Percentiles rank a stretch among this genome's conserved stretches.
Evolutionary conservation across 2,329 filamentous ascomycete species (phyloP).

Genomic region (Dactylellina parvicollis): DNA sequence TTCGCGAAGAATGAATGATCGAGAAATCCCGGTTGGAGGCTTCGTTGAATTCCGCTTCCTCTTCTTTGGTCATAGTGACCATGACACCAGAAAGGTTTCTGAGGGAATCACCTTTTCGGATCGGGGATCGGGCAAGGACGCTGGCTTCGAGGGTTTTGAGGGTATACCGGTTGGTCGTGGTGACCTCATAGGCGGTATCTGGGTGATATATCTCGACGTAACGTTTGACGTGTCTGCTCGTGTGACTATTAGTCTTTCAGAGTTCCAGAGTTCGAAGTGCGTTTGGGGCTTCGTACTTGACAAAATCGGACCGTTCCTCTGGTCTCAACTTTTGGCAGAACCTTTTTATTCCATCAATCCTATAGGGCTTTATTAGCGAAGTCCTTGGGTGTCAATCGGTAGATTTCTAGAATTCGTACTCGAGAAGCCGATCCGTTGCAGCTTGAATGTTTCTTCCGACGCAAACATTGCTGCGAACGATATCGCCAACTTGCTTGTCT

Average conservation of each 20-base stretch:
- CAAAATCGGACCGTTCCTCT: slow-evolving; percentile 67
- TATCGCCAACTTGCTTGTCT: slow-evolving; percentile 70
- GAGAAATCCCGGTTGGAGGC: slow-evolving; percentile 87
- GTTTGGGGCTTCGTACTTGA: slow-evolving; percentile 60
- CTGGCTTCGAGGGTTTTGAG: slow-evolving; percentile 89
- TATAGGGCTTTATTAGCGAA: slow-evolving; percentile 19
- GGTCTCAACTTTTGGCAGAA: slow-evolving; percentile 41
- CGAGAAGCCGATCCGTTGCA: slow-evolving; percentile 55
- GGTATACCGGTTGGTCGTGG: slow-evolving; percentile 92
- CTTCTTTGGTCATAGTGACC: slow-evolving; percentile 89
- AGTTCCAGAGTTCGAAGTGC: not conserved
- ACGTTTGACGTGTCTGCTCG: slow-evolving; percentile 75
- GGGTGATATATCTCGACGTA: slow-evolving; percentile 93
- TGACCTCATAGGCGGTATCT: slow-evolving; percentile 94
- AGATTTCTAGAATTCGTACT: slow-evolving; percentile 53
- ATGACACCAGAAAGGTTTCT: slow-evolving; percentile 92
- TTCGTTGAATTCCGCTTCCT: slow-evolving; percentile 83
- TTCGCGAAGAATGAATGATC: slow-evolving; percentile 91
- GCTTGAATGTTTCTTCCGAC: slow-evolving; percentile 55
- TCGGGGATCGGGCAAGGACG: slow-evolving; percentile 80
- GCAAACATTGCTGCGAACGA: slow-evolving; percentile 66
- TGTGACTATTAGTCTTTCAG: slow-evolving; percentile 8
- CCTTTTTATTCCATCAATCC: slow-evolving; percentile 55
- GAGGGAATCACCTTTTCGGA: slow-evolving; percentile 83
- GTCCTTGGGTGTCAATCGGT: not conserved